These are phyloP conservation scores for Anisogramma anomala DNA, from an alignment of 2,329 filamentous ascomycete species.

Conservation along the genomic window DNA sequence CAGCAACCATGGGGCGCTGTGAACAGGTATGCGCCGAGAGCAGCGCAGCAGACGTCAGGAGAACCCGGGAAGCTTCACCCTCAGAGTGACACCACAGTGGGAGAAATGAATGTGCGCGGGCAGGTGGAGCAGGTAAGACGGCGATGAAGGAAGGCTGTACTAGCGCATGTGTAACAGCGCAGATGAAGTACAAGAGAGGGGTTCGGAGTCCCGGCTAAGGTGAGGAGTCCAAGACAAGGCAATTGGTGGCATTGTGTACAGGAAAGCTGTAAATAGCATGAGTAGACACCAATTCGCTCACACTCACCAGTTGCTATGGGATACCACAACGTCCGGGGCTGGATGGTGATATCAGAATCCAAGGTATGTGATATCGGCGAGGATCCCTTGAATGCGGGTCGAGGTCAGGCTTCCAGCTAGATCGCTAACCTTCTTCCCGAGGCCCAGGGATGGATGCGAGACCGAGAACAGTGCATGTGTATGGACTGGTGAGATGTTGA, in stretches of 20 bases:
- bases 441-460: conserved; percentile 13
- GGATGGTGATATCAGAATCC: conserved; percentile 2
- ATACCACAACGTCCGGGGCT: conserved; percentile 3
- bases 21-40: not conserved
- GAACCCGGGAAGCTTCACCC: conserved; percentile 13
- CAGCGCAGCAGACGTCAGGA: not conserved
- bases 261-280: too few relatives aligned
- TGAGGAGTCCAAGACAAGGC: conserved; percentile 3
- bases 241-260: conserved; percentile 8
- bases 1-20: conserved; percentile 10
- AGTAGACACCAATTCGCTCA: not conserved
- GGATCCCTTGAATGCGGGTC: conserved; percentile 8
- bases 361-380: conserved; percentile 4
- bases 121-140: not conserved
- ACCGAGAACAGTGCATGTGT: too few relatives aligned
- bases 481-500: too few relatives aligned
- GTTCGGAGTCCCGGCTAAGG: not conserved
- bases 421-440: conserved; percentile 2
- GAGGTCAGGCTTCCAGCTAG: conserved; percentile 2
- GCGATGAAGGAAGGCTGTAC: not conserved
- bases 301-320: conserved; percentile 11
- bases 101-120: not conserved
- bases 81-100: conserved; percentile 2
- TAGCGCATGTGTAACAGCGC: not conserved
- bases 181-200: not conserved